These are phyloP conservation scores for Calonectria pseudoturangicola DNA, from an alignment of 2,329 filamentous ascomycete species.

Conservation along the genomic window DNA sequence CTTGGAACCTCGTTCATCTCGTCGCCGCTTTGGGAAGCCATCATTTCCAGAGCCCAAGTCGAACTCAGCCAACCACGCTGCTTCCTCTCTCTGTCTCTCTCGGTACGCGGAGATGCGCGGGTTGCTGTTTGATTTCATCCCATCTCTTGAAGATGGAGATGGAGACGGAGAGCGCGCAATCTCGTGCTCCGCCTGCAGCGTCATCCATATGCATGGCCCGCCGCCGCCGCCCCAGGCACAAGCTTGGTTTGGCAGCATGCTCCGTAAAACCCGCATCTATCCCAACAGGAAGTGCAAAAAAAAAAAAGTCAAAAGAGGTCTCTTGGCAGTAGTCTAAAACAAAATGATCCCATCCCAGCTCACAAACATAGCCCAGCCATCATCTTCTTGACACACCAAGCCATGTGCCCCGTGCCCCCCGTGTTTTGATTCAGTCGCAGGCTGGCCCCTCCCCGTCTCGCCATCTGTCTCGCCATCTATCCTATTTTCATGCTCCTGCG, in stretches of 20 bases:
- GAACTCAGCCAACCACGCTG: conserved; percentile 25
- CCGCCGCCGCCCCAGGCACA: not conserved
- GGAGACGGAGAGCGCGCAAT: not conserved
- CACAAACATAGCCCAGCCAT: not conserved
- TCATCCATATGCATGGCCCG: not conserved
- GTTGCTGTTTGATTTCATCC: not conserved
- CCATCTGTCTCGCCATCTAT: conserved; percentile 33
- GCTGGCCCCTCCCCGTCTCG: conserved; percentile 18
- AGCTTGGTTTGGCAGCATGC: not conserved
- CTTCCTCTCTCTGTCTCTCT: no score
- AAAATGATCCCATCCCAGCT: conserved; percentile 12
- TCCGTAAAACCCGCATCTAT: not conserved
- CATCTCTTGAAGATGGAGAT: not conserved
- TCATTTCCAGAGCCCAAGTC: conserved; percentile 10
- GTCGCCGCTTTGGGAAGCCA: not conserved
- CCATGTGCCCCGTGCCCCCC: conserved; percentile 30
- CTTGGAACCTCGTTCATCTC: conserved; percentile 23
- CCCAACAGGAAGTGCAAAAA: not conserved
- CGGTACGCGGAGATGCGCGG: not conserved
- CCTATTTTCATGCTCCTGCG: conserved; percentile 32
- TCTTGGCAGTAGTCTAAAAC: conserved; percentile 18
- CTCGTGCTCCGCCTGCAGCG: not conserved
- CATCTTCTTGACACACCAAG: conserved; percentile 16
- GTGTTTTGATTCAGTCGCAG: conserved; percentile 31
- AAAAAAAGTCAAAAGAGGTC: not conserved